phyloP scores from a whole-genome alignment of 345 rosid species.

The Limnanthes douglasii region DNA sequence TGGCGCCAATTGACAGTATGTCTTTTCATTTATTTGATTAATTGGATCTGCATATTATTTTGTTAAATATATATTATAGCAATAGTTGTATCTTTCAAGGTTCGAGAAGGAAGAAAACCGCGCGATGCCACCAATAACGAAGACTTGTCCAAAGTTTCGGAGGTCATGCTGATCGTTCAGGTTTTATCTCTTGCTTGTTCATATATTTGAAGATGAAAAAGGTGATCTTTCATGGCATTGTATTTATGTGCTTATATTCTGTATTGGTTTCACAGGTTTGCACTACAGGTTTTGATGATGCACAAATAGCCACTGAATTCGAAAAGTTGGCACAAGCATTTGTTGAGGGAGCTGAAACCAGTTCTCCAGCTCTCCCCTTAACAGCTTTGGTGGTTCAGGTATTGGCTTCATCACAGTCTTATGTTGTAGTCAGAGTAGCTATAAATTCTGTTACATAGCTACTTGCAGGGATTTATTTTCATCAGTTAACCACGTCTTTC shows the following conservation, averaged over 20 bases:
- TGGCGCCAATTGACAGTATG: slow-evolving; percentile 94
- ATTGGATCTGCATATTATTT: background rate
- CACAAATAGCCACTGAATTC: slow-evolving; percentile 37
- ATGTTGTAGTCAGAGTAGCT: too few species aligned
- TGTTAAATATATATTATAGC: slow-evolving; percentile 1
- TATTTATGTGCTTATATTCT: slow-evolving; percentile 1
- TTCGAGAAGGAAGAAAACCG: slow-evolving; percentile 81
- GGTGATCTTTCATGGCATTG: background rate
- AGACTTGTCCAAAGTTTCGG: slow-evolving; percentile 33
- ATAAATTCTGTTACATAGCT: too few species aligned
- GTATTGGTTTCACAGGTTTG: slow-evolving; percentile 30
- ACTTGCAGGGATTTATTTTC: too few species aligned
- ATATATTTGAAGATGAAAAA: slow-evolving; percentile 1
- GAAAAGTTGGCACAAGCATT: slow-evolving; percentile 54
- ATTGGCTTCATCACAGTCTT: slow-evolving; percentile 1
- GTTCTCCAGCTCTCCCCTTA: slow-evolving; percentile 57
- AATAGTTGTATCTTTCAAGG: slow-evolving; percentile 42
- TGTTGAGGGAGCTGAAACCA: slow-evolving; percentile 43
- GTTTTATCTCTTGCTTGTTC: slow-evolving; percentile 27
- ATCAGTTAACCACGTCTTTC: too few species aligned
- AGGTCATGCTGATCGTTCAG: slow-evolving; percentile 96
- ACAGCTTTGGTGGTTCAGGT: slow-evolving; percentile 91
- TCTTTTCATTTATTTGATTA: slow-evolving; percentile 6
- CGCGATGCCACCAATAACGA: slow-evolving; percentile 25
- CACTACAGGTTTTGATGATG: slow-evolving; percentile 32